Evolutionary conservation across 768 basidiomycete genomes (phyloP), one percentile per base, ranked within the genome.

Genomic region (Rhodosporidiobolus odoratus): DNA sequence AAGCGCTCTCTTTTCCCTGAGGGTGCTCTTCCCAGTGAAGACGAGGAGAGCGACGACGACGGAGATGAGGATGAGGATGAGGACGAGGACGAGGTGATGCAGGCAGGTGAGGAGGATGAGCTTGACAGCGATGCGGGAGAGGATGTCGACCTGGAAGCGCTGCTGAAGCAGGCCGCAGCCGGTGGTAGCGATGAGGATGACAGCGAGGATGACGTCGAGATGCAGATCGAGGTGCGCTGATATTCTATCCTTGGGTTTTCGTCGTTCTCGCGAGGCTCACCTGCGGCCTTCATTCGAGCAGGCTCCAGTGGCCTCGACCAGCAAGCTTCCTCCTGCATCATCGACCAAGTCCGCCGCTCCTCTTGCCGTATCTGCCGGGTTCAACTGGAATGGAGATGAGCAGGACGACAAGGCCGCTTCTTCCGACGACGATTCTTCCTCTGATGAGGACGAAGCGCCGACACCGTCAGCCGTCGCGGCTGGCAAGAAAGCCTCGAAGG

Each of bases 1-100:
- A 97, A 95, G 79, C 90, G 91, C 34, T 95, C 92, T 35, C 86
- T 86, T 76, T 71, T 75, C 74, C 67, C 69, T n/a, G 70, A 63
- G 21, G 74, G 58, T 35, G 70, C 50, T 34, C 32, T 2, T 34
- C 61, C 34, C 32, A 77, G 76, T 35, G 82, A 76, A 15, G 76
- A 75, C 10, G 80, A 76, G 17, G 74, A 71, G 10, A 74, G 74
- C 0, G 77, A 77, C 0, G 74, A 71, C 3, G 73, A 40, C 2
- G 40, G 34, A 1, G 75, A 72, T 17, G 69, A 68, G 4, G 77
- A 74, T 4, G 75, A 72, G 35, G 75, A 69, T 9, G 66, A 52
- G 27, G 69, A 72, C 43, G 75, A 81, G 10, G 77, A 71, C 32
- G 67, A 68, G 16, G 77, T 78, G n/a, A 75, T 77, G 17, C 71